Evolutionary conservation across 139 green algal genomes (phyloP).

Genomic region (Picochlorum sp.): DNA sequence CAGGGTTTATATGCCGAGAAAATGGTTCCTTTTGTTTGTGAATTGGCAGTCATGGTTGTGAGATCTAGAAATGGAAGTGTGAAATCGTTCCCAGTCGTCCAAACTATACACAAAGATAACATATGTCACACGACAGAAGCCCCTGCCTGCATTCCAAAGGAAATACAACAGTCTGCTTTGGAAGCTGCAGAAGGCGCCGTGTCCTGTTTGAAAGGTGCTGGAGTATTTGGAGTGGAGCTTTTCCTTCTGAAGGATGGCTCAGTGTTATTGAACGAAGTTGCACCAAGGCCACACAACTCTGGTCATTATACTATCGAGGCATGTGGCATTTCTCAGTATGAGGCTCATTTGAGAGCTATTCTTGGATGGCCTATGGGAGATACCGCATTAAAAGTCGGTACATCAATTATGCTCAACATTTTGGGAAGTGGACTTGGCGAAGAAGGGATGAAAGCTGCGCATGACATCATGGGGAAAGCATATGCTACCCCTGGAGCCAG

Average conservation of each 20-base stretch:
- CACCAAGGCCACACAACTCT: constrained; percentile 91
- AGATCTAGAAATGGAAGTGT: constrained; percentile 33
- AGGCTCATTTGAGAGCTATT: constrained; percentile 89
- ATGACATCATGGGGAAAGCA: constrained; percentile 58
- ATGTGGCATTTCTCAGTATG: constrained; percentile 79
- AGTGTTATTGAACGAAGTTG: constrained; percentile 91
- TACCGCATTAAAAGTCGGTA: constrained; percentile 44
- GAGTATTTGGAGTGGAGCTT: constrained; percentile 96
- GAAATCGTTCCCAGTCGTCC: constrained; percentile 74
- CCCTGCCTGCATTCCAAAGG: constrained; percentile 37
- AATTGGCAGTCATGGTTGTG: constrained; percentile 67
- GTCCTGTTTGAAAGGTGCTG: constrained; percentile 62
- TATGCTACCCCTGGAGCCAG: constrained; percentile 40
- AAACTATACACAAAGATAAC: constrained; percentile 90
- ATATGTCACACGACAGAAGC: constrained; percentile 88
- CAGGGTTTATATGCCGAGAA: constrained; percentile 87
- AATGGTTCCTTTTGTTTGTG: constrained; percentile 81
- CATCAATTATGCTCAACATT: constrained; percentile 58
- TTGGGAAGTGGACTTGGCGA: constrained; percentile 67
- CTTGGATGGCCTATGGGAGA: constrained; percentile 90
- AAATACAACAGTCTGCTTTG: constrained; percentile 16
- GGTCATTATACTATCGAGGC: constrained; percentile 97
- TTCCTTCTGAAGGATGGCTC: constrained; percentile 76
- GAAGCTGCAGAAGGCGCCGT: constrained; percentile 42
- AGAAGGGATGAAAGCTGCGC: constrained; percentile 45